Percentiles rank a stretch among this genome's conserved stretches.
phyloP scores from a whole-genome alignment of 2,329 filamentous ascomycete genomes.

The Ophiostoma novo-ulmi region DNA sequence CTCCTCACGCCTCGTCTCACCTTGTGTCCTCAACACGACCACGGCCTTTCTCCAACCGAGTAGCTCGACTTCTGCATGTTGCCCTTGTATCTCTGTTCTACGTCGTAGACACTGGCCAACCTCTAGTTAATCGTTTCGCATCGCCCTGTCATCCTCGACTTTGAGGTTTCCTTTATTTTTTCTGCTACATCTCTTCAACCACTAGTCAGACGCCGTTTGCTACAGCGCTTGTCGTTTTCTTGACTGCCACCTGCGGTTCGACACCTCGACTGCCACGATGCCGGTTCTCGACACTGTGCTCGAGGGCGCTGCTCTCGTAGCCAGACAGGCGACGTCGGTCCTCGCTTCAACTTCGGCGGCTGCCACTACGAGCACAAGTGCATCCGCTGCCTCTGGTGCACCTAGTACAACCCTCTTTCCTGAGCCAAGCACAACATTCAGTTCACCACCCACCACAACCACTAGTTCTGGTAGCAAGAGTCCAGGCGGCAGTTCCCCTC shows the following conservation, averaged over 20 bases:
- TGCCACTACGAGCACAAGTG: conserved; percentile 11
- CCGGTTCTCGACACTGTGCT: conserved; percentile 30
- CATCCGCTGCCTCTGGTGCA: neutral
- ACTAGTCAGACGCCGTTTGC: neutral
- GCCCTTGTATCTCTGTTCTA: no score
- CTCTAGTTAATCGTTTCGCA: neutral
- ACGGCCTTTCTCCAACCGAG: neutral
- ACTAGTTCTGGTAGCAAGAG: neutral
- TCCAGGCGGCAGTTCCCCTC: conserved; percentile 38
- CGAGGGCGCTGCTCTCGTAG: conserved; percentile 31
- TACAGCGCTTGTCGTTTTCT: neutral
- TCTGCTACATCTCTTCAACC: neutral
- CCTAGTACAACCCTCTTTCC: neutral
- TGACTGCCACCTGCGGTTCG: neutral
- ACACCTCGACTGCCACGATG: conserved; percentile 26
- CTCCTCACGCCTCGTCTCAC: neutral
- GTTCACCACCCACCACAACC: neutral
- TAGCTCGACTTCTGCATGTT: neutral
- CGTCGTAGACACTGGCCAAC: neutral
- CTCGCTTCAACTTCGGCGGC: conserved; percentile 16
- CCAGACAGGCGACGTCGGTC: conserved; percentile 29
- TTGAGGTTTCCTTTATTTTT: neutral
- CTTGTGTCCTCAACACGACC: neutral
- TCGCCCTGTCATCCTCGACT: neutral
- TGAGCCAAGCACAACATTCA: conserved; percentile 4